phyloP scores from a whole-genome alignment of 306 rosid species.

The Elaeagnus macrophylla region DNA sequence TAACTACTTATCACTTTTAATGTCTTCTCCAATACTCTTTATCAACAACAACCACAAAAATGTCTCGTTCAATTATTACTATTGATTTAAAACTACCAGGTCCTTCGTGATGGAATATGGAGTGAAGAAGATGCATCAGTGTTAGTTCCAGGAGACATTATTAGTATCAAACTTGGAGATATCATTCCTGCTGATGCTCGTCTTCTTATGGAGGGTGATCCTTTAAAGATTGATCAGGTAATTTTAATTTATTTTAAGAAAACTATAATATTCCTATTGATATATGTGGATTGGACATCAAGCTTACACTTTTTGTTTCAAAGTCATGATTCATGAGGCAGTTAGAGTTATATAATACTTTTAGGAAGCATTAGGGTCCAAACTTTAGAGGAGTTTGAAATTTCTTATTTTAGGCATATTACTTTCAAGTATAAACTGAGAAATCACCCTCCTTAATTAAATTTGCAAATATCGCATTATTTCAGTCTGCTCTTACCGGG shows the following conservation, averaged over 20 bases:
- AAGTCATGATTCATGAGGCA: too few relatives aligned
- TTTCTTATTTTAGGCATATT: too few relatives aligned
- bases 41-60: not conserved
- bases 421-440: not conserved
- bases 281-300: not conserved
- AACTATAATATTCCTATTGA: too few relatives aligned
- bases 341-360: too few relatives aligned
- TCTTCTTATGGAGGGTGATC: slow-evolving; percentile 64
- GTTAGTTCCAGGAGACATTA: slow-evolving; percentile 71
- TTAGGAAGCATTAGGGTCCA: not conserved
- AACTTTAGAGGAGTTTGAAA: not conserved
- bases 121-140: slow-evolving; percentile 63
- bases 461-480: slow-evolving; percentile 7
- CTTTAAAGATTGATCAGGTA: slow-evolving; percentile 71
- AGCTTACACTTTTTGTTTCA: not conserved
- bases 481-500: slow-evolving; percentile 77
- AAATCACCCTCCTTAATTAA: slow-evolving; percentile 10
- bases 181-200: slow-evolving; percentile 71
- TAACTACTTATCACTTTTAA: not conserved
- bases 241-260: not conserved
- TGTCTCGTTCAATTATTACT: not conserved
- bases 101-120: slow-evolving; percentile 65
- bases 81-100: slow-evolving; percentile 21
- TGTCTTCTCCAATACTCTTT: not conserved
- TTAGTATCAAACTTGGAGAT: slow-evolving; percentile 74